Base-by-base conservation (phyloP, 371 early-diverging fungal species). In the Mucor saturninus region DNA sequence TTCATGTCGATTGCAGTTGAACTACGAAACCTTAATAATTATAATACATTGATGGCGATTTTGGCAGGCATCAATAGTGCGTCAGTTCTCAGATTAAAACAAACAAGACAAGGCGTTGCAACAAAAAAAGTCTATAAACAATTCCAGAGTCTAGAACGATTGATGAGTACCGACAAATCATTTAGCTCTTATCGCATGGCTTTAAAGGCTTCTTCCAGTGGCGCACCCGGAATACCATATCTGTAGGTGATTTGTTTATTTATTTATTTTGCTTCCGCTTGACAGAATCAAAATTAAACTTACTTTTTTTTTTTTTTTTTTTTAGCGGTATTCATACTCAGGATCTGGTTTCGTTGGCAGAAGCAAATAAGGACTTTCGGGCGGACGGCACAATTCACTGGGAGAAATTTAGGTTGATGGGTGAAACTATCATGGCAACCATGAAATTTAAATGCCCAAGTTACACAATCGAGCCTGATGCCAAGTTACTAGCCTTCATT, bases 61-160 rank as follows among this genome's bases (percentile, higher is more conserved):
- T 67, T 91, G 53, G 89, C 90, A 2, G 91, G 91, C 5, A 76
- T 91, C 60, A 90, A 89, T 61, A 86, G 81, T 50, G 88, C 90
- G 0, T 69, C 89, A 5, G 83, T 91, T 28, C 72, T 81, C 1
- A 74, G 91, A 26, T 68, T 91, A 29, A 81, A 77, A 48, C 85
- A 85, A 28, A 88, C 91, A 10, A 77, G 86, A 4, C 84, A 83
- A 32, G 70, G 73, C n/a, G 57, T 88, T 0, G 43, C 62, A 0
- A 69, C 72, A 2, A 87, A 83, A 52, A 83, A 80, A 46, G 71
- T 80, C 2, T 81, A 80, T 71, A 79, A 81, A 48, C 78, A 81
- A 29, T 79, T 81, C 60, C 84, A 85, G 46, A 80, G 83, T 35
- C 71, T 90, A 11, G 90, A 90, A 65, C 75, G 76, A 0, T 65